These are phyloP conservation scores for Juglanconis oblonga DNA, from an alignment of 2,329 filamentous ascomycete species.

Conservation along the genomic window DNA sequence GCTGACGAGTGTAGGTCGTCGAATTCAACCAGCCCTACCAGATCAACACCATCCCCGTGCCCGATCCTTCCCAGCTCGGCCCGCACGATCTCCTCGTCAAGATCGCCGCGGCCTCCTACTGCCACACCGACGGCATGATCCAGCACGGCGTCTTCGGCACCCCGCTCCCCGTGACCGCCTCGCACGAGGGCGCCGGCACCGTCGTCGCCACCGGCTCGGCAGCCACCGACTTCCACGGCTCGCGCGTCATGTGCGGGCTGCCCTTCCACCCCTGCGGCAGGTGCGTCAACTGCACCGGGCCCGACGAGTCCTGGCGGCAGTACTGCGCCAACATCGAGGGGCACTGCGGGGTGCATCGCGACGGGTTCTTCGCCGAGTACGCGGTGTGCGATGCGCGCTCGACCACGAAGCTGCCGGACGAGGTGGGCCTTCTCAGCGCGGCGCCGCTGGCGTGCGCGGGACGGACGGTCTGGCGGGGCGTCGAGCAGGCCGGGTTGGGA, in stretches of 20 bases:
- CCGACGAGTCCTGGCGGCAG: not conserved
- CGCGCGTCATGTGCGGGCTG: constrained; percentile 55
- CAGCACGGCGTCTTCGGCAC: constrained; percentile 44
- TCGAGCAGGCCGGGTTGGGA: constrained; percentile 37
- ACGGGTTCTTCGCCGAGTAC: constrained; percentile 59
- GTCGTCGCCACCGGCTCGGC: constrained; percentile 44
- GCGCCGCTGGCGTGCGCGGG: constrained; percentile 58
- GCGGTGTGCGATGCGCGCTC: constrained; percentile 46
- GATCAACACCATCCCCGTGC: constrained; percentile 47
- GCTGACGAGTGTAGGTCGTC: constrained; percentile 24
- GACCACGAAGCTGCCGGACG: constrained; percentile 44
- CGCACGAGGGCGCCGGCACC: constrained; percentile 56
- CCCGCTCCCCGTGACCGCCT: constrained; percentile 49
- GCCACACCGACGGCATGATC: constrained; percentile 62
- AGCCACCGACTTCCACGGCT: constrained; percentile 45
- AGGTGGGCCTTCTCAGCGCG: constrained; percentile 46
- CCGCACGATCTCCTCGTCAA: constrained; percentile 58
- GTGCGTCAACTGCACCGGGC: constrained; percentile 46
- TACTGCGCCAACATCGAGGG: constrained; percentile 29
- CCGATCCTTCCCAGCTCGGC: constrained; percentile 43
- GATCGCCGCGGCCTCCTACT: constrained; percentile 57
- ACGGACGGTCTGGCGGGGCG: constrained; percentile 44
- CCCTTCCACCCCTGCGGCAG: constrained; percentile 49
- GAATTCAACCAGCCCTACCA: constrained; percentile 54
- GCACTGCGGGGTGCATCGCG: constrained; percentile 44